Evolutionary conservation across 768 basidiomycete genomes (phyloP), one percentile per base, ranked within the genome.

Genomic region (Mycena epipterygia): DNA sequence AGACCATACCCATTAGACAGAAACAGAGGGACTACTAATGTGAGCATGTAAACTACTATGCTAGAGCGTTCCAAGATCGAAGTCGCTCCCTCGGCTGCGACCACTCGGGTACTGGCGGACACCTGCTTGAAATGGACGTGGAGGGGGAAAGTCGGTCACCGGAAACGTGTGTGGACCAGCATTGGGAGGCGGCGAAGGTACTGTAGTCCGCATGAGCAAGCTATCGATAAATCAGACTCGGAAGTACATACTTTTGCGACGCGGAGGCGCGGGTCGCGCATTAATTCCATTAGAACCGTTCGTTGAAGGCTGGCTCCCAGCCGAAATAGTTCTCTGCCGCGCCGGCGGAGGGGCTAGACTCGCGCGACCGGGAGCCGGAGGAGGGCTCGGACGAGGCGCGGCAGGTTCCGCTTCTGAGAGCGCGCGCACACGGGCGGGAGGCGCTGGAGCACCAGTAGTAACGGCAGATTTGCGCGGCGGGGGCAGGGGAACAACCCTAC

Each of bases 111-210:
- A 96, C 46, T 83, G 82, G 76, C 86, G 91, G 32, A 78, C 74
- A 35, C 77, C 82, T 7, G 79, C 76, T 39, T 78, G 77, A 78
- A 95, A 95, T 30, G 84, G 83, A 44, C 93, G 88, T 5, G 95
- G 95, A 17, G 90, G 89, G 1, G 95, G 95, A 77, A 95, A 95
- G 58, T 91, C 93, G 17, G 84, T 81, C n/a, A 90, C 87, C 9
- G 93, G 93, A 77, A 95, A 96, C 19, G 85, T 90, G 76, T 94
- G 91, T 27, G 85, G 79, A 12, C 93, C 93, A 46, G 86, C 88
- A 63, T 85, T 89, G 3, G 93, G 88, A 29, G 87, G 85, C 52
- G 88, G 87, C 5, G 87, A 86, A 30, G 84, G 85, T 30, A 87
- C 87, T 87, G 64, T 67, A 53, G 44, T 41, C 66, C 5, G 11